Evolutionary conservation across 768 basidiomycete genomes (phyloP), one percentile per base, ranked within the genome.

Genomic region (Podaxis sp.): DNA sequence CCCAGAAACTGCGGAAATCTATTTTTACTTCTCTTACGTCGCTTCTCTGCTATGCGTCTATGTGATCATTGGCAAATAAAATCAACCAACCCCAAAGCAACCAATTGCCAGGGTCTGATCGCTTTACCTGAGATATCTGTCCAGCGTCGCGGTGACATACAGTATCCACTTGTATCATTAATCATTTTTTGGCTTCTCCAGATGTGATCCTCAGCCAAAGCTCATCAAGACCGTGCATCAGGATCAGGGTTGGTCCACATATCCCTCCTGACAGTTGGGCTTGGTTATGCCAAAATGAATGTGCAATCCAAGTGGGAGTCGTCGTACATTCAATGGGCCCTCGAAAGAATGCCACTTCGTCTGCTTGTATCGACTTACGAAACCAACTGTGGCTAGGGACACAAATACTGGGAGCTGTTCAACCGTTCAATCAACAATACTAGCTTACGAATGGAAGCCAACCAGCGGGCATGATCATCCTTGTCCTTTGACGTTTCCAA

Each of bases 111-210:
- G 37, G 26, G 36, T 33, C 36, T 56, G 54, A 56, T 37, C n/a
- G 52, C 20, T 56, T 40, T 46, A 44, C 15, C 12, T 44, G 41
- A 8, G 41, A n/a, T 48, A 37, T 13, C 33, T 37, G 30, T 58
- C 57, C 15, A 58, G 46, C 30, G 48, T 50, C 30, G 57, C 3
- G 30, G 10, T 58, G 57, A 58, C 57, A 58, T 58, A 58, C n/a
- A 20, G 17, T n/a, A 46, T 56, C 54, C 54, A 56, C 57, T 30
- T 22, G 48, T 37, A 54, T 60, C 51, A 44, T 60, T 53, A 40
- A 52, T 40, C 49, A 52, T 49, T 51, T 38, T 40, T 60, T 22
- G 40, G 44, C n/a, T 30, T 41, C 40, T 13, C 7, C 22, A 24
- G 38, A 28, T 24, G 37, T 46, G 51, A 60, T 53, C 51, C 26